Evolutionary conservation across 2,329 filamentous ascomycete genomes (phyloP), one percentile per base, ranked within the genome.

Genomic region (Thielaviopsis euricoi): DNA sequence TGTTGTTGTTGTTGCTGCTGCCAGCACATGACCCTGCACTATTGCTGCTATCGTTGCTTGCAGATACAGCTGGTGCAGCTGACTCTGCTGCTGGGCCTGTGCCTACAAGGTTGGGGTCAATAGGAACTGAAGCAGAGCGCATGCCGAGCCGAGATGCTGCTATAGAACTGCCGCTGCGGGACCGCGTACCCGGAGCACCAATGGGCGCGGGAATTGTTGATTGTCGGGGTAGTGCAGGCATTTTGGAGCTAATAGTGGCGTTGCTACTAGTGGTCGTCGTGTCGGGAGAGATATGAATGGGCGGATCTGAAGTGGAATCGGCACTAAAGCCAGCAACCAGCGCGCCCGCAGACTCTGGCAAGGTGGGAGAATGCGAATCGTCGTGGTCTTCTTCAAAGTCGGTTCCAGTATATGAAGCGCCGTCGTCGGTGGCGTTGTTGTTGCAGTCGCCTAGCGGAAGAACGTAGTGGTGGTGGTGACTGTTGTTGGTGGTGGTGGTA

Each of bases 51-150:
- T 26, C 9, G 9, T 6, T 10, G 12, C 7, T 2, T 33, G 29
- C 29, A 33, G 7, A 33, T 33, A 10, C 29, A 33, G 29, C 29
- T 7, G 25, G 4, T 7, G 3, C 4, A 4, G 25, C 7, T 33
- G 9, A 6, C 12, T 6, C 7, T 33, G 9, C 29, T 33, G 29
- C 29, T 43, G 37, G 1, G 13, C 17, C 37, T 43, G 37, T 5
- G 17, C 37, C 37, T 43, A 52, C 29, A 52, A 33, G 43, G 40
- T 57, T 58, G 26, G 58, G 55, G 37, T 60, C 58, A 23, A 58
- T 52, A 12, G 58, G 58, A 21, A 52, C 58, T 21, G 58, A 60
- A 15, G 58, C 58, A 29, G 55, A 60, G 22, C 58, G 58, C 46
- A 53, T 55, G 19, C 46, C 25, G 15, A 40, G 37, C 5, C 55